phyloP scores from a whole-genome alignment of 176 grass and related monocot species.

The Dactylis glomerata region DNA sequence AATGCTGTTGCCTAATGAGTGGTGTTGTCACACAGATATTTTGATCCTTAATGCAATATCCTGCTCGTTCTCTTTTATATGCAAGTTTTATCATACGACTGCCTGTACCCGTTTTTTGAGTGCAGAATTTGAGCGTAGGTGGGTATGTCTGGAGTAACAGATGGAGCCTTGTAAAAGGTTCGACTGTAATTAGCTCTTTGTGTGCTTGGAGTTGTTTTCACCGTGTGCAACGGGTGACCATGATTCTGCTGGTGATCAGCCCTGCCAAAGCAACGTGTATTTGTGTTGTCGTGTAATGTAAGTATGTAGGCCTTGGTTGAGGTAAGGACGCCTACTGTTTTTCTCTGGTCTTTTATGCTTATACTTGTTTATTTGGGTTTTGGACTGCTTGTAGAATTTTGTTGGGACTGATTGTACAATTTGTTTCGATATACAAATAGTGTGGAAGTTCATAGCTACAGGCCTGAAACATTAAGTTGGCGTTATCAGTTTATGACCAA shows the following conservation, averaged over 20 bases:
- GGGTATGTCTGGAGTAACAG: neutral
- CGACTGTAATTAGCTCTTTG: neutral
- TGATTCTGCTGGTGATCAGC: neutral
- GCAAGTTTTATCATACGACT: neutral
- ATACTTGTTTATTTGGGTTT: too few species aligned
- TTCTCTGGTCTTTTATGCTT: neutral
- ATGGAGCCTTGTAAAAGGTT: neutral
- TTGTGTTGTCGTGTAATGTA: neutral
- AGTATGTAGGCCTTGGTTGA: neutral
- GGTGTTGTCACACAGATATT: neutral
- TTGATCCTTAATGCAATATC: neutral
- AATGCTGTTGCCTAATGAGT: neutral
- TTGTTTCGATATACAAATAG: neutral
- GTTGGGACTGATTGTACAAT: neutral
- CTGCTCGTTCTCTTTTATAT: neutral
- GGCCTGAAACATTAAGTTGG: slow-evolving; percentile 4
- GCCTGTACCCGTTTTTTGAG: neutral
- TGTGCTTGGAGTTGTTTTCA: neutral
- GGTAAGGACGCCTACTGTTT: neutral
- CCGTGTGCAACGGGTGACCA: neutral
- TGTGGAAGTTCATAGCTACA: neutral
- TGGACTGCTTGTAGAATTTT: too few species aligned
- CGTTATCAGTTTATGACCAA: neutral
- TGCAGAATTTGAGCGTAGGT: neutral
- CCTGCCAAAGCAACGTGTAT: neutral